Evolutionary conservation across 1,284 basidiomycete species (phyloP).

Genomic region (Leccinum pseudoinsigne): DNA sequence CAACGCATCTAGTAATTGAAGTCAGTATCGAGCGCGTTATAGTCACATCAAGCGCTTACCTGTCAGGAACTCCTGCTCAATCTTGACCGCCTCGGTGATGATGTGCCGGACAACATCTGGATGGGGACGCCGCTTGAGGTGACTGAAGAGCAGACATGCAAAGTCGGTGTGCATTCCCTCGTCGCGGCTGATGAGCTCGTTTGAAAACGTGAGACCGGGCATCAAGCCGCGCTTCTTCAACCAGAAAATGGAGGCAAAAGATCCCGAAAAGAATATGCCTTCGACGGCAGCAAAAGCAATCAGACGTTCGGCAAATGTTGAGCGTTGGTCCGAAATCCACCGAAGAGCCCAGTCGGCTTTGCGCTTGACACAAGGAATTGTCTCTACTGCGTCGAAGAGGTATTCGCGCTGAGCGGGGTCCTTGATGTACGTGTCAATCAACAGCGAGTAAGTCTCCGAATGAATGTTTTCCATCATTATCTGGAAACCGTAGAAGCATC

Average conservation of each 20-base stretch:
- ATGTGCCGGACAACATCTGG: constrained; percentile 74
- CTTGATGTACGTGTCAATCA: constrained; percentile 98
- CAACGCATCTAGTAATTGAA: constrained; percentile 54
- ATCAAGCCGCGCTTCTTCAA: constrained; percentile 98
- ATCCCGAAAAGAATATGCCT: constrained; percentile 98
- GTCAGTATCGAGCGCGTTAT: neutral
- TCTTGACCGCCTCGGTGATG: constrained; percentile 83
- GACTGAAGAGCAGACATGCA: constrained; percentile 92
- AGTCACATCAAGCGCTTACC: constrained; percentile 40
- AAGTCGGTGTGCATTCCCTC: constrained; percentile 99
- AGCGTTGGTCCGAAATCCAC: constrained; percentile 88
- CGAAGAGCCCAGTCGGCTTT: constrained; percentile 94
- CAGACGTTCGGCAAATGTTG: constrained; percentile 90
- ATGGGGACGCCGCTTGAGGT: constrained; percentile 79
- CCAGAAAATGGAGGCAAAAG: constrained; percentile 97
- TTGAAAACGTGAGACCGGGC: constrained; percentile 97
- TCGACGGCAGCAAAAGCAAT: constrained; percentile 98
- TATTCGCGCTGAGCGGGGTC: constrained; percentile 82
- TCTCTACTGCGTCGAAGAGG: constrained; percentile 95
- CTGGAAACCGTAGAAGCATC: constrained; percentile 99
- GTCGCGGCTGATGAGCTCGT: constrained; percentile 96
- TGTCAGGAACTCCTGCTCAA: constrained; percentile 87
- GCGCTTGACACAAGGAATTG: constrained; percentile 88
- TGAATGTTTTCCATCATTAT: constrained; percentile 99
- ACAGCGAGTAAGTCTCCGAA: constrained; percentile 96